phyloP scores from a whole-genome alignment of 2,329 filamentous ascomycete genomes.

The Pseudogymnoascus sp. region DNA sequence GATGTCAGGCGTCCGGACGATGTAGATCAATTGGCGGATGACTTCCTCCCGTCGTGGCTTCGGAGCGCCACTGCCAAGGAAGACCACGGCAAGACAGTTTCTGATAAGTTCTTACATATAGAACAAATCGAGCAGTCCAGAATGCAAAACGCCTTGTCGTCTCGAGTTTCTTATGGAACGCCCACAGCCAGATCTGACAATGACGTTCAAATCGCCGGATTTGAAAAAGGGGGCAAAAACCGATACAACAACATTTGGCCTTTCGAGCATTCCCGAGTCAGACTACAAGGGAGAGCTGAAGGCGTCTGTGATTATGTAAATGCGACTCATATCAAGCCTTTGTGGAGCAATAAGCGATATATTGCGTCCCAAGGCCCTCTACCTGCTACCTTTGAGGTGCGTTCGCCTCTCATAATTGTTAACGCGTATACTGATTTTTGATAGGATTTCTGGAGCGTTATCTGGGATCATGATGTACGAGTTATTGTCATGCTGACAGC shows the following conservation, averaged over 20 bases:
- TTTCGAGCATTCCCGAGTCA: conserved; percentile 88
- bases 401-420: conserved; percentile 25
- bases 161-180: conserved; percentile 50
- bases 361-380: conserved; percentile 94
- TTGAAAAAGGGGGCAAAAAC: conserved; percentile 93
- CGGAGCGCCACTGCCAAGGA: conserved; percentile 56
- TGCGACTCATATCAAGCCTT: conserved; percentile 76
- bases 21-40: conserved; percentile 40
- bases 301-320: conserved; percentile 91
- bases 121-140: conserved; percentile 80
- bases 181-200: conserved; percentile 25
- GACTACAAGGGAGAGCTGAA: conserved; percentile 58
- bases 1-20: conserved; percentile 52
- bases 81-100: conserved; percentile 73
- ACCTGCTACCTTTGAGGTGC: conserved; percentile 82
- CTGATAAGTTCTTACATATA: conserved; percentile 75
- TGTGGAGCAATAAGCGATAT: conserved; percentile 81
- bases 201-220: conserved; percentile 71
- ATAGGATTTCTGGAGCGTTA: conserved; percentile 94
- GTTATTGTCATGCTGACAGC: conserved; percentile 96
- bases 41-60: conserved; percentile 66
- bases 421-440: conserved; percentile 13
- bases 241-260: conserved; percentile 97
- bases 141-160: conserved; percentile 77
- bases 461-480: conserved; percentile 94